A percentile compares a stretch with the other conserved stretches of the same genome.
Evolutionary conservation across 768 basidiomycete genomes (phyloP).

Genomic region (Mycena vitilis): DNA sequence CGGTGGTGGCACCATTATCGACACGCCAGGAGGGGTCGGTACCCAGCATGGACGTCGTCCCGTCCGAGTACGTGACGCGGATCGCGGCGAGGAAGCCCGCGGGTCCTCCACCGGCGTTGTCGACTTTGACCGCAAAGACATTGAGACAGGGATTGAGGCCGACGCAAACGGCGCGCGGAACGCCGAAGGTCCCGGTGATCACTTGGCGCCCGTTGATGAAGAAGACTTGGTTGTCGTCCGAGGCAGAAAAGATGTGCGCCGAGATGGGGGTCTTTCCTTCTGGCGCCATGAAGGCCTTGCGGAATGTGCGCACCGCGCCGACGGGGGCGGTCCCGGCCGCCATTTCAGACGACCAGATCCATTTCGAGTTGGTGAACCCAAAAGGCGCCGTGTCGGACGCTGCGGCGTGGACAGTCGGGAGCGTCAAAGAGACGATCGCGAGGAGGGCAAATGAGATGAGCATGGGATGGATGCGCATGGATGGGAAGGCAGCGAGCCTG

Average conservation of each 20-base stretch:
- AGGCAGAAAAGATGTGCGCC: background rate
- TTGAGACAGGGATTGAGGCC: slow-evolving; percentile 1
- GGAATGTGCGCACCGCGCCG: background rate
- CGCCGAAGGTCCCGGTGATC: too few species aligned
- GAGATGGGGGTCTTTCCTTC: slow-evolving; percentile 7
- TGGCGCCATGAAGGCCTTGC: slow-evolving; percentile 4
- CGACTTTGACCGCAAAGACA: background rate
- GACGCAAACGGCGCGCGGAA: background rate
- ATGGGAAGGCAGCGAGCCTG: too few species aligned
- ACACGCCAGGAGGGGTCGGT: background rate
- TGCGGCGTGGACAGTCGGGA: too few species aligned
- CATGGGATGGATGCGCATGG: too few species aligned
- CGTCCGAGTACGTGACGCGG: slow-evolving; percentile 22
- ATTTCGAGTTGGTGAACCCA: background rate
- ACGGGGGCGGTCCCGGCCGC: background rate
- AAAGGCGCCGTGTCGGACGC: background rate
- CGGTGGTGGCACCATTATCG: background rate
- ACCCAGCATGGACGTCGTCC: background rate
- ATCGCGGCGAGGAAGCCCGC: slow-evolving; percentile 1
- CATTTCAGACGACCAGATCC: slow-evolving; percentile 13
- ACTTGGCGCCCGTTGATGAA: slow-evolving; percentile 3
- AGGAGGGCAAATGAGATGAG: too few species aligned
- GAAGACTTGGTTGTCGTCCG: background rate
- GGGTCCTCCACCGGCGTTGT: background rate
- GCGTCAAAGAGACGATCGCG: too few species aligned